Conservation (phyloP, 2,329 filamentous ascomycete species). For the Penicillium sp. region DNA sequence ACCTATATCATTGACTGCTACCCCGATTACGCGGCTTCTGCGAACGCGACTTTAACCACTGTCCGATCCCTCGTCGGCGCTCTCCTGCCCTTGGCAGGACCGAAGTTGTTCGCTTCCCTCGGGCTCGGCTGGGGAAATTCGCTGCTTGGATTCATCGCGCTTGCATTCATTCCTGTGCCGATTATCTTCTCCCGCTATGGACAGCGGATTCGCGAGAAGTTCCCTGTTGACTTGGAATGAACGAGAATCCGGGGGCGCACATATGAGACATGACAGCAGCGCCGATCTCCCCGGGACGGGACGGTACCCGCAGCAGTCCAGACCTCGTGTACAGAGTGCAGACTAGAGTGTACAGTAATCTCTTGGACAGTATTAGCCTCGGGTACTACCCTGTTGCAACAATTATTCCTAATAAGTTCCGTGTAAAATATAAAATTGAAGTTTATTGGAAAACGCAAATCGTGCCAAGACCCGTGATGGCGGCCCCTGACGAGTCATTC, state of each 20-base stretch:
- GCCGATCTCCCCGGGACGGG: background rate
- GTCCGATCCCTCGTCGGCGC: conserved; percentile 47
- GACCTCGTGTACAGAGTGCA: too few species aligned
- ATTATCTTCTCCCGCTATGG: conserved; percentile 3
- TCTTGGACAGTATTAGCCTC: too few species aligned
- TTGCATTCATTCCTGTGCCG: conserved; percentile 10
- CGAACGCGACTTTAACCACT: conserved; percentile 55
- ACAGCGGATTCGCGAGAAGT: background rate
- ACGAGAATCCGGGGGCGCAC: background rate
- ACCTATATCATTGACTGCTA: conserved; percentile 64
- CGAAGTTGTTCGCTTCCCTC: conserved; percentile 6
- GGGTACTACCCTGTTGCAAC: too few species aligned
- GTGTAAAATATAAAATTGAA: background rate
- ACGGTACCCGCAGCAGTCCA: background rate
- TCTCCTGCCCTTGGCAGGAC: conserved; percentile 15
- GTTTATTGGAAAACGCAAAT: background rate
- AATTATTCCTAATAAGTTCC: too few species aligned
- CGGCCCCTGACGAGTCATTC: background rate
- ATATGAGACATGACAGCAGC: background rate
- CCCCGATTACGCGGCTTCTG: conserved; percentile 47
- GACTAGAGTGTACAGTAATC: too few species aligned
- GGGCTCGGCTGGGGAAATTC: conserved; percentile 16
- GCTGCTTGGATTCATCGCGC: conserved; percentile 9
- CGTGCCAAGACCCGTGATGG: background rate
- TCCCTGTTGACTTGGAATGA: background rate